Conservation (phyloP, 2,329 filamentous ascomycete genomes). For the Drechslerella dactyloides region DNA sequence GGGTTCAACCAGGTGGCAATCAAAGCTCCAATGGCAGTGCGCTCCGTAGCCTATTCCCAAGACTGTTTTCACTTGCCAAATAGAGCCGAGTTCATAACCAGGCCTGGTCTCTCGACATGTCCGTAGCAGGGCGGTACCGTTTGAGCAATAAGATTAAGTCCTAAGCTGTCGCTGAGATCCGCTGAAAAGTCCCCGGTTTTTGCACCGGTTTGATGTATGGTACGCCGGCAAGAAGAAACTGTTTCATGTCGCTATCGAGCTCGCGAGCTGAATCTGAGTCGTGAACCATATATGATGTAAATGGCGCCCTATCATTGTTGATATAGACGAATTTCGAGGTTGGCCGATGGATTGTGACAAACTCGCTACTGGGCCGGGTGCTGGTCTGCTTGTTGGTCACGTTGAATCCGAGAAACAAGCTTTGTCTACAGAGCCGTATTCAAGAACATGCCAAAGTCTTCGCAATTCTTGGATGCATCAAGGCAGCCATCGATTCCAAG, state of each 20-base stretch:
- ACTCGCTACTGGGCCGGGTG: not conserved
- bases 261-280: not conserved
- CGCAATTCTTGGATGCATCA: slow-evolving; percentile 31
- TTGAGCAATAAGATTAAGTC: not conserved
- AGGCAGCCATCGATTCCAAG: slow-evolving; percentile 41
- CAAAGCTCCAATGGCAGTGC: slow-evolving; percentile 13
- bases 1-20: not conserved
- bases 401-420: slow-evolving; percentile 28
- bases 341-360: not conserved
- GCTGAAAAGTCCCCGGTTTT: slow-evolving; percentile 2
- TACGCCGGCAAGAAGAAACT: too few species aligned
- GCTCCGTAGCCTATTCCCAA: slow-evolving; percentile 5
- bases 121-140: not conserved
- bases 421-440: slow-evolving; percentile 11
- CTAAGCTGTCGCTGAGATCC: not conserved
- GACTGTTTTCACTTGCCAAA: slow-evolving; percentile 30
- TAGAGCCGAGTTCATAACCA: slow-evolving; percentile 1
- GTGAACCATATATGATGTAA: not conserved
- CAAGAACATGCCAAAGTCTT: slow-evolving; percentile 38
- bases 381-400: not conserved
- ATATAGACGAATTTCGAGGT: not conserved
- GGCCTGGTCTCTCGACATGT: not conserved
- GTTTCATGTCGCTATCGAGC: not conserved
- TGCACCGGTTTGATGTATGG: too few species aligned
- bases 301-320: not conserved